Evolutionary conservation across 2,329 filamentous ascomycete species (phyloP).

Genomic region (Rosellinia necatrix): DNA sequence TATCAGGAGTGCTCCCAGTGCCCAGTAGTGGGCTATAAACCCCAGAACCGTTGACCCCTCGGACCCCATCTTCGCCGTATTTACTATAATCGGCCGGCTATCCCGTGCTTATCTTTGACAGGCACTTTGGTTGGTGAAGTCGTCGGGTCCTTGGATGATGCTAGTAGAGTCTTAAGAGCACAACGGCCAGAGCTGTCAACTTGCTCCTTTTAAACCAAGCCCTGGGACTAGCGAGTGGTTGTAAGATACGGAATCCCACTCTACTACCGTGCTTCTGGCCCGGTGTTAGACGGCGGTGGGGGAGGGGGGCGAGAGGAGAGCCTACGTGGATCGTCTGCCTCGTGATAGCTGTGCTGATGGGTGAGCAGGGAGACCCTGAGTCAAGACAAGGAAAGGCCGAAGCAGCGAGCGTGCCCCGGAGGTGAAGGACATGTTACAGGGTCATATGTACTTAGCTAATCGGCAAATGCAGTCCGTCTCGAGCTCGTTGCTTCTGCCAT

Average conservation of each 20-base stretch:
- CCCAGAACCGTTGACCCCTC: constrained; percentile 40
- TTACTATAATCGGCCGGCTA: constrained; percentile 1
- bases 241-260: not conserved
- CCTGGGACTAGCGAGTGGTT: not conserved
- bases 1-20: constrained; percentile 41
- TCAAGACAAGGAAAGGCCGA: constrained; percentile 8
- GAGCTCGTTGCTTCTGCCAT: constrained; percentile 12
- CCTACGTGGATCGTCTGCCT: not conserved
- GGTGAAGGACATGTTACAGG: constrained; percentile 11
- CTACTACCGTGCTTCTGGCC: not conserved
- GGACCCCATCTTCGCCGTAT: constrained; percentile 19
- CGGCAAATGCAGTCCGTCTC: constrained; percentile 18
- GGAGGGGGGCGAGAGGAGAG: not conserved
- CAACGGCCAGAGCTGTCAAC: not conserved
- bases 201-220: not conserved
- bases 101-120: constrained; percentile 13
- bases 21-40: constrained; percentile 50
- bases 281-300: constrained; percentile 1
- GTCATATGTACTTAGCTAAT: constrained; percentile 22
- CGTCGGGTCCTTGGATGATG: not conserved
- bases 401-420: not conserved
- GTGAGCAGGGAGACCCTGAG: not conserved
- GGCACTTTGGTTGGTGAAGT: not conserved
- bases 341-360: constrained; percentile 4
- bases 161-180: not conserved